These are phyloP conservation scores for Pholiota conissans DNA, from an alignment of 768 basidiomycete species.

Conservation along the genomic window DNA sequence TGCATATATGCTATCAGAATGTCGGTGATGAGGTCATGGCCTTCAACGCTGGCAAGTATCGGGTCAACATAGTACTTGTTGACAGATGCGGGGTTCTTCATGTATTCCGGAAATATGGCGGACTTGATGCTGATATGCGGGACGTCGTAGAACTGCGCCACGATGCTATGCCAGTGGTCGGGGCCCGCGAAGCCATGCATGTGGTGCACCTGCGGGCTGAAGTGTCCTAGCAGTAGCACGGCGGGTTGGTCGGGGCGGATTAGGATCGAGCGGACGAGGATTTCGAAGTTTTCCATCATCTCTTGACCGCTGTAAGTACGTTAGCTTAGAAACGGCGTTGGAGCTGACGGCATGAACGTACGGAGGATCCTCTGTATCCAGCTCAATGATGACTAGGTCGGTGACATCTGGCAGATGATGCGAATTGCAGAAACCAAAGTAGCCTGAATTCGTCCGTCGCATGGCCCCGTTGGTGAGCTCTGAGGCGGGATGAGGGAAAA, in stretches of 20 bases:
- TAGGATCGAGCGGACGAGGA: conserved; percentile 89
- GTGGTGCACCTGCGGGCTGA: conserved; percentile 81
- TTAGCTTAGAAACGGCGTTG: background rate
- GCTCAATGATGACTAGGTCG: conserved; percentile 93
- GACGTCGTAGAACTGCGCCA: conserved; percentile 97
- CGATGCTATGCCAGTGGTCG: conserved; percentile 85
- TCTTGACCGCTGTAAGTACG: conserved; percentile 53
- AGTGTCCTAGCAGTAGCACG: conserved; percentile 93
- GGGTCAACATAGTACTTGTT: conserved; percentile 79
- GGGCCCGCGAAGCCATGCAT: conserved; percentile 85
- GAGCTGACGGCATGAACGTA: conserved; percentile 39
- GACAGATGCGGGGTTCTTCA: conserved; percentile 65
- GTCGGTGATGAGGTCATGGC: conserved; percentile 89
- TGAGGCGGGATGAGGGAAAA: conserved; percentile 98
- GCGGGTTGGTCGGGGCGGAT: conserved; percentile 90
- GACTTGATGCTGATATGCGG: conserved; percentile 90
- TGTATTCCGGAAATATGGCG: conserved; percentile 79
- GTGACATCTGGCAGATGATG: conserved; percentile 94
- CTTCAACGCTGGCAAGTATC: conserved; percentile 74
- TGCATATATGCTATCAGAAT: conserved; percentile 91
- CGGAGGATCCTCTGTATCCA: conserved; percentile 89
- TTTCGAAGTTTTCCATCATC: conserved; percentile 84
- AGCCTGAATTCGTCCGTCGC: conserved; percentile 87
- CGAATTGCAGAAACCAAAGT: conserved; percentile 91
- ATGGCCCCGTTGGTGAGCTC: conserved; percentile 98